Evolutionary conservation across 352 stramenopile species (phyloP).

Genomic region (Phytophthora nicotianae): DNA sequence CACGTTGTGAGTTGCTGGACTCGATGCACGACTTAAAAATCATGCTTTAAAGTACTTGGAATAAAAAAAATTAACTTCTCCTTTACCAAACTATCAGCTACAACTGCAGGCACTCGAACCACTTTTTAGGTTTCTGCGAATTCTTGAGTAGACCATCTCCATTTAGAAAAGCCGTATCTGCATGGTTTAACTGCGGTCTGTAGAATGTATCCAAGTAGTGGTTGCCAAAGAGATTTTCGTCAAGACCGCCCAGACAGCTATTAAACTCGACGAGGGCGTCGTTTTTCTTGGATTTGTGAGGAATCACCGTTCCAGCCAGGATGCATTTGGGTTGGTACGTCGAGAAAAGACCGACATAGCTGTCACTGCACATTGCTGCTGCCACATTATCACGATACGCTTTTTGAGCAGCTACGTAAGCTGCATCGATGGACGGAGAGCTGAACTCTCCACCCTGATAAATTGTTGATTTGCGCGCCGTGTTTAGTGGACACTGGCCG

Average conservation of each 20-base stretch:
- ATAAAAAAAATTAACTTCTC: no score
- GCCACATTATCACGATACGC: conserved; percentile 38
- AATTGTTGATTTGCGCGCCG: conserved; percentile 24
- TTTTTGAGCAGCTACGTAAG: conserved; percentile 36
- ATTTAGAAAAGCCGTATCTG: conserved; percentile 45
- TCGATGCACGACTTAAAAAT: no score
- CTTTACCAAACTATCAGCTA: not conserved
- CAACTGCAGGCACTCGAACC: conserved; percentile 41
- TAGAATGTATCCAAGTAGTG: conserved; percentile 39
- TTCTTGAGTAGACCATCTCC: conserved; percentile 39
- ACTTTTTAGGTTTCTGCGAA: conserved; percentile 43
- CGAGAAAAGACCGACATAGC: conserved; percentile 39
- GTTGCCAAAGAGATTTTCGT: conserved; percentile 27
- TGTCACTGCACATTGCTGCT: conserved; percentile 45
- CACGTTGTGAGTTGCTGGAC: conserved; percentile 19
- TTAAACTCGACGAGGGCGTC: conserved; percentile 50
- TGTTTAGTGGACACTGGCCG: conserved; percentile 38
- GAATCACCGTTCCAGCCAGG: conserved; percentile 16
- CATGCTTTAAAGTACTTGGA: no score
- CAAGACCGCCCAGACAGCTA: conserved; percentile 37
- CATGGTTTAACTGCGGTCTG: conserved; percentile 45
- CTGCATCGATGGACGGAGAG: conserved; percentile 19
- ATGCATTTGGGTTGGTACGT: conserved; percentile 19
- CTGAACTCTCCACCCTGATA: conserved; percentile 38
- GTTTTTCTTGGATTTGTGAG: conserved; percentile 35